These are phyloP conservation scores for Bruguiera parviflora DNA, from an alignment of 345 rosid genomes.

Conservation along the genomic window DNA sequence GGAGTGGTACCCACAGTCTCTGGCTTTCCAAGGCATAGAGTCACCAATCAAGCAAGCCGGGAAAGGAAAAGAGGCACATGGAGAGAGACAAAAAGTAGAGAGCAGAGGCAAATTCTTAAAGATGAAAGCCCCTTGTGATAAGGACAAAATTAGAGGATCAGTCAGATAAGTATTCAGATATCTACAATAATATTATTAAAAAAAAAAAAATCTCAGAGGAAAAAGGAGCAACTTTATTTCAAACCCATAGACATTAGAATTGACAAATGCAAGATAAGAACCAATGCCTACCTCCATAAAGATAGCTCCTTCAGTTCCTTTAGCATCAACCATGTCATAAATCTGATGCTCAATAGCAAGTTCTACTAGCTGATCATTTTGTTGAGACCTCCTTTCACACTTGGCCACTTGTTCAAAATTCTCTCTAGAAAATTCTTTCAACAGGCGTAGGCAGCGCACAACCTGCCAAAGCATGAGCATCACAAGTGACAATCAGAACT, in stretches of 20 bases:
- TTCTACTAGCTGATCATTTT: constrained; percentile 68
- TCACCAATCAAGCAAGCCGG: too few species aligned
- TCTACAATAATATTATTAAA: too few species aligned
- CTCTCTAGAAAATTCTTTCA: constrained; percentile 42
- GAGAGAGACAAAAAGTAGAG: too few species aligned
- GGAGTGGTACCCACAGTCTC: too few species aligned
- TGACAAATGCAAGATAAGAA: constrained; percentile 2
- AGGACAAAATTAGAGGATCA: too few species aligned
- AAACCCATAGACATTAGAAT: constrained; percentile 3
- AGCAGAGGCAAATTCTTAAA: too few species aligned
- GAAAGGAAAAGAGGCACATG: too few species aligned
- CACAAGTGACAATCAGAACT: not conserved
- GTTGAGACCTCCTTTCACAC: constrained; percentile 63
- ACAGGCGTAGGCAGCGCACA: constrained; percentile 59
- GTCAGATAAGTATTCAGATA: too few species aligned
- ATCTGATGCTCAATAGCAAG: constrained; percentile 81
- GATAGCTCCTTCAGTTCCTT: constrained; percentile 65
- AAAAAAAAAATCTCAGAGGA: too few species aligned
- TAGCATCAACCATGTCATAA: constrained; percentile 80
- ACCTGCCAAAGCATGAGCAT: constrained; percentile 43
- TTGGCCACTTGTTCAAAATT: constrained; percentile 48
- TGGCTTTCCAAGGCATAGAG: too few species aligned
- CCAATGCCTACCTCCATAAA: constrained; percentile 58
- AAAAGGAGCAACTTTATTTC: not conserved
- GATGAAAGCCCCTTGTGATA: too few species aligned